phyloP scores from a whole-genome alignment of 176 grass and related monocot species.

The Cocos nucifera region DNA sequence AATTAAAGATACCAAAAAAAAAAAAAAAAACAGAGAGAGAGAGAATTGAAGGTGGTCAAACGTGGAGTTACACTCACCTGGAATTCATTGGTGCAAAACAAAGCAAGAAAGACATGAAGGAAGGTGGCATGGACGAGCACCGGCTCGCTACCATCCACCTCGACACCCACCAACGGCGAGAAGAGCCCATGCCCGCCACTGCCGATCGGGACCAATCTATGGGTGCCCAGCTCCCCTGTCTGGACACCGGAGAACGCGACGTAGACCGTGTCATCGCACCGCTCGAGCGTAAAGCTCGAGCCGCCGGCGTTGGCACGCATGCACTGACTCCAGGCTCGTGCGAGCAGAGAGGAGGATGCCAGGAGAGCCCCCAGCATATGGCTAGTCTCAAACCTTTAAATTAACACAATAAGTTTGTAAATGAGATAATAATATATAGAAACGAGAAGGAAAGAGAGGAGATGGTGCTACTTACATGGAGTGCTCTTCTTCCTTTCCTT shows the following conservation, averaged over 20 bases:
- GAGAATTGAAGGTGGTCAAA: background rate
- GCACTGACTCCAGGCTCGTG: conserved; percentile 68
- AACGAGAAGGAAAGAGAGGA: too few species aligned
- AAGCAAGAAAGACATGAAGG: conserved; percentile 42
- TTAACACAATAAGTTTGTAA: background rate
- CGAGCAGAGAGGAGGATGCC: conserved; percentile 64
- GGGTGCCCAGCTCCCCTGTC: conserved; percentile 17
- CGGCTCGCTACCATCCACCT: conserved; percentile 34
- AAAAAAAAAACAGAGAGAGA: too few species aligned
- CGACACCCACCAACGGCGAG: conserved; percentile 30
- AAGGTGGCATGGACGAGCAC: conserved; percentile 62
- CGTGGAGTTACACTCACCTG: conserved; percentile 33
- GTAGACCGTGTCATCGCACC: conserved; percentile 31
- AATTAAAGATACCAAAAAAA: background rate
- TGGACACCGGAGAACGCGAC: conserved; percentile 61
- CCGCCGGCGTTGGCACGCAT: conserved; percentile 24
- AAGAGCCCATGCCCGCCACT: conserved; percentile 33
- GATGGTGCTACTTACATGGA: conserved; percentile 44
- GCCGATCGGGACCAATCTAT: conserved; percentile 26
- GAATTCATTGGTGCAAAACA: conserved; percentile 48
- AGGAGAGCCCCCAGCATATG: conserved; percentile 80
- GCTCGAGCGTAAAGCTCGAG: conserved; percentile 24
- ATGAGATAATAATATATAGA: too few species aligned
- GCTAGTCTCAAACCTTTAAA: conserved; percentile 86
- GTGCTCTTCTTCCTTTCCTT: conserved; percentile 38